A percentile compares a stretch with the other conserved stretches of the same genome.
Evolutionary conservation across 306 rosid species (phyloP).

Genomic region (Lagenaria siceraria): DNA sequence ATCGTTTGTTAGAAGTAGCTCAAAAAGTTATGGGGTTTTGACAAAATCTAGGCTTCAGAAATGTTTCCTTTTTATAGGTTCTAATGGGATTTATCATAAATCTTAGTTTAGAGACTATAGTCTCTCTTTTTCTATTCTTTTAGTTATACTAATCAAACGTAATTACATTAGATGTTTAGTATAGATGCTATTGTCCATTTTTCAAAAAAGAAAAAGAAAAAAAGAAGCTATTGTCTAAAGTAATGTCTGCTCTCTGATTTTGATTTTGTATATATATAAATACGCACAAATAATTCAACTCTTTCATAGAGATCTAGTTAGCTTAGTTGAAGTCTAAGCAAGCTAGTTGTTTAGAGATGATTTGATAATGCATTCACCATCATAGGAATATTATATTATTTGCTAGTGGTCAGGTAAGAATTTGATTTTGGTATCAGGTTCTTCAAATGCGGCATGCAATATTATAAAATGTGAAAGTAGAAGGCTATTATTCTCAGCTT

Average conservation of each 20-base stretch:
- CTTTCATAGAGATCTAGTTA: too few species aligned
- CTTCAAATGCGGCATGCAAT: background rate
- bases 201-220: background rate
- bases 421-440: constrained; percentile 1
- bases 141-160: background rate
- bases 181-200: background rate
- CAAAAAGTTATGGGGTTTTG: constrained; percentile 58
- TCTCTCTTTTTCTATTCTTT: background rate
- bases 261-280: background rate
- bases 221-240: too few species aligned
- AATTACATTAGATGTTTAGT: background rate
- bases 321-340: too few species aligned
- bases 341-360: background rate
- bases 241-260: background rate
- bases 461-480: background rate
- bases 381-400: background rate
- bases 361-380: background rate
- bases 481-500: background rate
- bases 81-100: background rate
- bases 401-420: background rate
- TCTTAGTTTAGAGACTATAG: background rate
- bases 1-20: constrained; percentile 55
- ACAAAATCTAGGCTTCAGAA: constrained; percentile 6
- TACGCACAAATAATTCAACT: too few species aligned
- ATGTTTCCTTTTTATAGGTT: background rate